These are phyloP conservation scores for Microascus cirrosus DNA, from an alignment of 2,329 filamentous ascomycete species.

Conservation along the genomic window DNA sequence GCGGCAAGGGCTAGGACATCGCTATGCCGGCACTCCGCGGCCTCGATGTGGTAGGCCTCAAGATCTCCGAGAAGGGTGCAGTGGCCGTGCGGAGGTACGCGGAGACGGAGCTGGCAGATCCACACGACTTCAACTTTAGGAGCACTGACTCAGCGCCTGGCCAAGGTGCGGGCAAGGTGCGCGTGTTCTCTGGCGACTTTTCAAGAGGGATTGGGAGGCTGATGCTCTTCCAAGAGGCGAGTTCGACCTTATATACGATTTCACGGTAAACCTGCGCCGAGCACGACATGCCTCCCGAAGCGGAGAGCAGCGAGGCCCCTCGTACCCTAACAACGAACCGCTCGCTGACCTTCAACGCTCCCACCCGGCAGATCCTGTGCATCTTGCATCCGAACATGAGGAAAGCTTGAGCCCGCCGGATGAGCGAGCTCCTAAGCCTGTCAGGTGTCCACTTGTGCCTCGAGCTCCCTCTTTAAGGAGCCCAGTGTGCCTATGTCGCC, in stretches of 20 bases:
- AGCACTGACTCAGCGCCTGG: not conserved
- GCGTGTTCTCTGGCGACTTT: not conserved
- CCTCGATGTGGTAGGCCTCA: conserved; percentile 8
- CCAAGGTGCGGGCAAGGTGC: not conserved
- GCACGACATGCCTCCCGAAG: too few relatives aligned
- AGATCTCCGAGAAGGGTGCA: not conserved
- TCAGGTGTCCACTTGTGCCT: not conserved
- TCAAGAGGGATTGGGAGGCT: not conserved
- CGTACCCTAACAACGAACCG: too few relatives aligned
- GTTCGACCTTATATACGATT: conserved; percentile 2
- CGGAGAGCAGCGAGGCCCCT: too few relatives aligned
- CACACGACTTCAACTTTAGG: not conserved
- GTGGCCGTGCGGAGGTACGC: not conserved
- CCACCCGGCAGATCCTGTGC: conserved; percentile 2
- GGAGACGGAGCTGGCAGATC: not conserved
- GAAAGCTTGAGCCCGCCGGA: not conserved
- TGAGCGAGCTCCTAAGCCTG: not conserved
- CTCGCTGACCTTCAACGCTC: too few relatives aligned
- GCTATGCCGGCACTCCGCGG: conserved; percentile 1
- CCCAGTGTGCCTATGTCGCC: not conserved
- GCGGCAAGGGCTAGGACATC: conserved; percentile 3
- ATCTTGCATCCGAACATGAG: not conserved
- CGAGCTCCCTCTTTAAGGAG: conserved; percentile 2
- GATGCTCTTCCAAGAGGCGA: too few relatives aligned
- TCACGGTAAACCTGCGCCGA: conserved; percentile 1